Evolutionary conservation across 2,329 filamentous ascomycete species (phyloP).

Genomic region (Tolypocladium tundrense): DNA sequence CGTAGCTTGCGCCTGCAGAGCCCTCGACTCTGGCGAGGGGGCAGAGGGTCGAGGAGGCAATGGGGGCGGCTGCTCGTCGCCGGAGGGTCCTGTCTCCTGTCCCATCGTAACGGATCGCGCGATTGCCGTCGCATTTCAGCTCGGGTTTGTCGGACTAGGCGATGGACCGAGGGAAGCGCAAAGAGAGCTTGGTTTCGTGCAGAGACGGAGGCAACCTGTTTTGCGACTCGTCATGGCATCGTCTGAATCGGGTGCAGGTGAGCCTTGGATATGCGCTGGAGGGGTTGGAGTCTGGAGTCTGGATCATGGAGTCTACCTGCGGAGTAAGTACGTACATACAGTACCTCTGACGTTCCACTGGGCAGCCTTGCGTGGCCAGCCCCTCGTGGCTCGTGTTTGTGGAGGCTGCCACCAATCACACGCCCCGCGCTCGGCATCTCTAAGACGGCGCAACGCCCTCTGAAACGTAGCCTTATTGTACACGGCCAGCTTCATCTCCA

Average conservation of each 20-base stretch:
- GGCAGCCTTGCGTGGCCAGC: neutral
- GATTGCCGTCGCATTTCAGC: constrained; percentile 17
- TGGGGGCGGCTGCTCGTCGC: constrained; percentile 40
- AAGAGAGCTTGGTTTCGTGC: no score
- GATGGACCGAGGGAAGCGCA: neutral
- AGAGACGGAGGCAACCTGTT: neutral
- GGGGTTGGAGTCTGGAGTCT: neutral
- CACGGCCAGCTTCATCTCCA: neutral
- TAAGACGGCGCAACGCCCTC: neutral
- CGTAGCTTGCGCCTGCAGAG: constrained; percentile 57
- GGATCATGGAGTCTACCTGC: no score
- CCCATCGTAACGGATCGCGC: constrained; percentile 14
- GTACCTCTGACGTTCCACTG: neutral
- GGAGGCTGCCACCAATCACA: neutral
- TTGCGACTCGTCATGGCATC: neutral
- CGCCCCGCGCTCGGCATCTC: neutral
- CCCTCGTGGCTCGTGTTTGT: neutral
- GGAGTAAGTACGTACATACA: no score
- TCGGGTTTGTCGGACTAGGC: neutral
- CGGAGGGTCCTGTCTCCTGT: constrained; percentile 15
- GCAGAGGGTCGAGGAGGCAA: constrained; percentile 40
- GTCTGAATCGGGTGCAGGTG: neutral
- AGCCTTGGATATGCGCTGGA: neutral
- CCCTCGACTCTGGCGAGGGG: constrained; percentile 24
- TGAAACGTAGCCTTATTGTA: constrained; percentile 12